Conservation (phyloP, 169 alveolate species). For the Plasmodium cynomolgi region DNA sequence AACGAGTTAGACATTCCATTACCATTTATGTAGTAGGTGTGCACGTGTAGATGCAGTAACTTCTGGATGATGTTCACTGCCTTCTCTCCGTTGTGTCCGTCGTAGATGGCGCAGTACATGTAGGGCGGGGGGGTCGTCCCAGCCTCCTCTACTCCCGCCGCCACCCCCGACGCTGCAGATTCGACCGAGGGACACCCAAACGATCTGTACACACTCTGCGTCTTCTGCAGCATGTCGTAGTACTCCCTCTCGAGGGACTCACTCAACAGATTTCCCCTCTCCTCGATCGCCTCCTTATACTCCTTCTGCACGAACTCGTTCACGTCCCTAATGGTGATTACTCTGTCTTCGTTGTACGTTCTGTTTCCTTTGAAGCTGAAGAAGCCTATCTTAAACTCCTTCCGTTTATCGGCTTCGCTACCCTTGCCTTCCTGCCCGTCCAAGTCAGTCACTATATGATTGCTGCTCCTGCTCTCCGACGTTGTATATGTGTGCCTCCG, state of each 20-base stretch:
- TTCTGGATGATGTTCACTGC: constrained; percentile 81
- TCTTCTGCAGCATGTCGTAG: constrained; percentile 2
- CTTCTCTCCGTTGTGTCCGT: constrained; percentile 85
- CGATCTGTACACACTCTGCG: background rate
- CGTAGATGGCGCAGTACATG: constrained; percentile 83
- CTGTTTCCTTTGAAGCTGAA: constrained; percentile 78
- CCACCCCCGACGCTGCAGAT: background rate
- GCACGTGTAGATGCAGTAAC: constrained; percentile 77
- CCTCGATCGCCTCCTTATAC: background rate
- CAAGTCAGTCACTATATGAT: background rate
- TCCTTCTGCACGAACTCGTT: constrained; percentile 49
- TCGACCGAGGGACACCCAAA: background rate
- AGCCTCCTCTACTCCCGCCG: background rate
- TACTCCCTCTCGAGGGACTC: constrained; percentile 35
- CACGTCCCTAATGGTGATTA: constrained; percentile 70
- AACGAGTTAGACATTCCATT: constrained; percentile 63
- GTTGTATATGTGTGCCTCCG: background rate
- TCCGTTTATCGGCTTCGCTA: constrained; percentile 15
- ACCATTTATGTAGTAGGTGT: constrained; percentile 51
- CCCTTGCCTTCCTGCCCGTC: background rate
- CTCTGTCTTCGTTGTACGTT: constrained; percentile 82
- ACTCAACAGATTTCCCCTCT: background rate
- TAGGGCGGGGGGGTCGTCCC: constrained; percentile 4
- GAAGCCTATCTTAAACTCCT: constrained; percentile 71
- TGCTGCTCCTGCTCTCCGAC: background rate